Conservation (phyloP, 1,284 basidiomycete genomes). For the Pseudozyma hubeiensis region DNA sequence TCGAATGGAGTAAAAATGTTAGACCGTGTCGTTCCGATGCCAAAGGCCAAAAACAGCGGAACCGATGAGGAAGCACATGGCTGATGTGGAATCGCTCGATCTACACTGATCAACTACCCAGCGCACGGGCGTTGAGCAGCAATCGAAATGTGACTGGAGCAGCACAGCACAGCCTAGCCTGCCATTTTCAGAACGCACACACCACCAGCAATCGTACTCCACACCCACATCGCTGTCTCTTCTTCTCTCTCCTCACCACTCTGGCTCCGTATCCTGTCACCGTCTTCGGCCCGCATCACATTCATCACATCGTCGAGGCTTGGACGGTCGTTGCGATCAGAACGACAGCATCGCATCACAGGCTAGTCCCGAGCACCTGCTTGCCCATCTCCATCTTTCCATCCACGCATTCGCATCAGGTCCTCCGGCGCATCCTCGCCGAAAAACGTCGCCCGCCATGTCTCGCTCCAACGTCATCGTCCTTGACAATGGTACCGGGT, state of each 20-base stretch:
- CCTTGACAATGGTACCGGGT: conserved; percentile 93
- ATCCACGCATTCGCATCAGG: background rate
- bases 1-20: background rate
- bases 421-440: background rate
- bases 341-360: too few relatives aligned
- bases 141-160: background rate
- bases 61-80: conserved; percentile 1
- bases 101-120: background rate
- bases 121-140: conserved; percentile 4
- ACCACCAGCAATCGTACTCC: conserved; percentile 9
- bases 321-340: too few relatives aligned
- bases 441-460: conserved; percentile 39
- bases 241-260: background rate
- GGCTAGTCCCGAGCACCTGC: too few relatives aligned
- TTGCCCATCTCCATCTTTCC: background rate
- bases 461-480: conserved; percentile 68
- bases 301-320: background rate
- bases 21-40: background rate
- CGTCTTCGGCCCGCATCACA: background rate
- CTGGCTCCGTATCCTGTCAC: background rate
- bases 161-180: conserved; percentile 5
- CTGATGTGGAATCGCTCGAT: conserved; percentile 3
- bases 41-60: background rate
- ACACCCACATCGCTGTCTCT: background rate
- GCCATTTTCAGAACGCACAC: conserved; percentile 3